Evolutionary conservation across 192 early-diverging fungal species (phyloP), one percentile per base, ranked within the genome.

Genomic region (Coemansia sp.): DNA sequence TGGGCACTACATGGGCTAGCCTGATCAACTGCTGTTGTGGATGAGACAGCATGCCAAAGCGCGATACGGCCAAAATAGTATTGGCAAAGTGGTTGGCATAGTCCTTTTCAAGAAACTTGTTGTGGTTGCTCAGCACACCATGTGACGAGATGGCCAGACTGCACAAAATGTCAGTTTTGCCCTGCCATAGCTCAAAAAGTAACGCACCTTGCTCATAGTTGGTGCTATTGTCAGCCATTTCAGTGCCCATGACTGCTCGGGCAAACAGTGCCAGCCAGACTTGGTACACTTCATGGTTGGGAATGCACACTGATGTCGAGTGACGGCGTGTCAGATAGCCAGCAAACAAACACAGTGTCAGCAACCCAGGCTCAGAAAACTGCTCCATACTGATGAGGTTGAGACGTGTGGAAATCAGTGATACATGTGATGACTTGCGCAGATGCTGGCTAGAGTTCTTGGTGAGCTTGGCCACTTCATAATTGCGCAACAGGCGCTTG

Each of bases 51-150:
- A 70, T 59, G 44, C 74, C 68, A 22, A 66, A 64, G 2, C 64
- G 64, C 6, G 61, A 62, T n/a, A 71, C 68, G 19, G 64, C 69
- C 60, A 70, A 48, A 34, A 71, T 37, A 1, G 74, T 64, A 20
- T 66, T 66, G 56, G 74, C 68, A 15, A 77, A 51, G 22, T 71
- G 69, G 65, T 77, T 77, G 54, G 74, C 65, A 37, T 77, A 77
- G 51, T 77, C 74, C 10, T 57, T 64, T 42, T 77, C 74, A 2
- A 22, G 11, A 25, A 62, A 77, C 21, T 50, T 50, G 57, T 71
- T 68, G 58, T 77, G 74, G 65, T 71, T 77, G 57, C 68, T 77
- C 14, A 77, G 53, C 21, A 71, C 68, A 0, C 65, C 61, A n/a
- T 71, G 74, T 20, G 68, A 66, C 10, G 64, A 67, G 6, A 47